phyloP scores from a whole-genome alignment of 2,329 filamentous ascomycete genomes.

The Stachybotrys chartarum region DNA sequence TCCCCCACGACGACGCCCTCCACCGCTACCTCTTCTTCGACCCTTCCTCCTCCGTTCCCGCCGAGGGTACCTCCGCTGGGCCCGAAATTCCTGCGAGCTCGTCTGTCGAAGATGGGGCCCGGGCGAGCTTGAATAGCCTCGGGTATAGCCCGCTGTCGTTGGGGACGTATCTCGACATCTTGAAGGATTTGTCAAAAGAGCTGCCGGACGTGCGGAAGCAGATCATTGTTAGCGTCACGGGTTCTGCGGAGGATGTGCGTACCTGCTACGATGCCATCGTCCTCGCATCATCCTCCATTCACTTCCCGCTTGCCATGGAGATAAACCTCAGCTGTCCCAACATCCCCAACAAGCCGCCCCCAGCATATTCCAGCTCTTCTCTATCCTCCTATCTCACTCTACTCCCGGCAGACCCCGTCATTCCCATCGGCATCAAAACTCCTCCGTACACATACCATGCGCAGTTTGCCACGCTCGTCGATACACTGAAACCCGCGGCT shows the following conservation, averaged over 20 bases:
- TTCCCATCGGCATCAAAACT: conserved; percentile 59
- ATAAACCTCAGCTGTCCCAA: conserved; percentile 76
- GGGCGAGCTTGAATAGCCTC: conserved; percentile 58
- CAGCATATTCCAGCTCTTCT: conserved; percentile 53
- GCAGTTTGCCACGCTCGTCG: conserved; percentile 53
- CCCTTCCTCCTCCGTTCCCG: conserved; percentile 18
- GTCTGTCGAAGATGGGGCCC: conserved; percentile 11
- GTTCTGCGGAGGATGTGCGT: conserved; percentile 48
- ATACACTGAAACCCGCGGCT: conserved; percentile 34
- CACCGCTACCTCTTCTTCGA: conserved; percentile 65
- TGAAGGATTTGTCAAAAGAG: conserved; percentile 36
- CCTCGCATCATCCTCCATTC: conserved; percentile 24
- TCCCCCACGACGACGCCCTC: conserved; percentile 48
- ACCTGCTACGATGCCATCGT: conserved; percentile 47
- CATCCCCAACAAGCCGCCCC: conserved; percentile 60
- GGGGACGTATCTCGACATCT: conserved; percentile 48
- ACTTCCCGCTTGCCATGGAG: conserved; percentile 58
- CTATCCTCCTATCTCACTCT: conserved; percentile 48
- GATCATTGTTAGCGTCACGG: conserved; percentile 66
- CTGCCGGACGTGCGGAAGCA: conserved; percentile 36
- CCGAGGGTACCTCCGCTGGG: conserved; percentile 11
- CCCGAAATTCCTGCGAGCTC: conserved; percentile 7
- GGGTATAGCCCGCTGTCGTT: conserved; percentile 65
- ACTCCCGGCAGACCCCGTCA: conserved; percentile 27
- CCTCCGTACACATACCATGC: conserved; percentile 68